Evolutionary conservation across 2,329 filamentous ascomycete species (phyloP), one percentile per base, ranked within the genome.

Genomic region (Bipolaris sorokiniana): DNA sequence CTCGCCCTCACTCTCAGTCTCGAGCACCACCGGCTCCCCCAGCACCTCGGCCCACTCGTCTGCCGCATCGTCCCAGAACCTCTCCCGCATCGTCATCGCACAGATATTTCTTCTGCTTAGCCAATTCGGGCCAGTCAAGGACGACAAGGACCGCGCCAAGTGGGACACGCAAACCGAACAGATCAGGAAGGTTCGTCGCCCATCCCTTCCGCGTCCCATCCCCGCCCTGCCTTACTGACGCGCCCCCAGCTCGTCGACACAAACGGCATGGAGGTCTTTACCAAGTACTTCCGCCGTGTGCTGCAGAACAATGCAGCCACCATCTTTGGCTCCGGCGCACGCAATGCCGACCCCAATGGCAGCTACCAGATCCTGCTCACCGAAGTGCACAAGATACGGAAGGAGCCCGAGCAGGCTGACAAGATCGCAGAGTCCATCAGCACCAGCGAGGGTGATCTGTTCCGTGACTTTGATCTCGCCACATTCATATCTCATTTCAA

Each of bases 251-350:
- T 98, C 77, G 90, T 98, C 81, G 89, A 97, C 86, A 93, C 94
- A 72, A 89, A 96, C 92, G 93, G 93, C 75, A 99, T 99, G 94
- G 96, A 99, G 84, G 92, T 97, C 75, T 97, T 93, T 77, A 88
- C 91, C 59, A 96, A 93, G 82, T 97, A 95, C 79, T 96, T 99
- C 79, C 89, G 92, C 78, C 91, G 94, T 79, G 84, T 98, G 76
- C 87, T 99, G 74, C 90, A 90, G 78, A 89, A 89, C 80, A 97
- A 97, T 87, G 92, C 93, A 70, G 82, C 89, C 63, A 89, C 95
- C 72, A 95, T 99, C 76, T 98, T 98, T 75, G 89, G 92, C 49
- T 88, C 90, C 62, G 82, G 88, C 52, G 90, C 86, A 69, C 86
- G 92, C 78, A 85, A 86, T 54, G 85, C 87, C 64, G 85, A 91